phyloP scores from a whole-genome alignment of 2,329 filamentous ascomycete species.

The Neopestalotiopsis sp. region DNA sequence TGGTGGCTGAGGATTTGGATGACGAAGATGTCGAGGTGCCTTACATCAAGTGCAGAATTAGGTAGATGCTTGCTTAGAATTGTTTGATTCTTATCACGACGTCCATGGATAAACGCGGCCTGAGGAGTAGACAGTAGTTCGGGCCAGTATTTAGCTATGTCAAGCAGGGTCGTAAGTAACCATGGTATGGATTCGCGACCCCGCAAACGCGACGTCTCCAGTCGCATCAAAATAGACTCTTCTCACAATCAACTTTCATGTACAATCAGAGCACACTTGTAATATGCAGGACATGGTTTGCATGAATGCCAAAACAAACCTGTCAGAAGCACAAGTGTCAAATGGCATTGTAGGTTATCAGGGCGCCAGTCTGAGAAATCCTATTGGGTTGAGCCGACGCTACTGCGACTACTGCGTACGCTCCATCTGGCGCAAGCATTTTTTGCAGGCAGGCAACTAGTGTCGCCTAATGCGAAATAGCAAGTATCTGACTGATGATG shows the following conservation, averaged over 20 bases:
- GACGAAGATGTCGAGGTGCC: constrained; percentile 97
- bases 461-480: background rate
- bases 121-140: background rate
- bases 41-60: constrained; percentile 88
- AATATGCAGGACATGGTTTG: background rate
- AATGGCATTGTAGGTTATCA: background rate
- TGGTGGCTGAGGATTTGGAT: constrained; percentile 86
- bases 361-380: background rate
- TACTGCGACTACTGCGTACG: background rate
- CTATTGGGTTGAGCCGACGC: background rate
- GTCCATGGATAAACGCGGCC: background rate
- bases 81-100: background rate
- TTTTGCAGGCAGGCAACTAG: background rate
- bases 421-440: background rate
- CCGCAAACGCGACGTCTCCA: background rate
- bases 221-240: constrained; percentile 24
- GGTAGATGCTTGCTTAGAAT: constrained; percentile 32
- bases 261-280: no score
- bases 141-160: constrained; percentile 4
- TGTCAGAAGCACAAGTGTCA: background rate
- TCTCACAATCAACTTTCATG: background rate
- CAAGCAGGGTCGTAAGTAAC: background rate
- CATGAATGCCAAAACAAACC: background rate
- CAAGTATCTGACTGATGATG: background rate
- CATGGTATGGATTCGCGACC: background rate